Evolutionary conservation across 768 basidiomycete species (phyloP).

Genomic region (Agaricus blazei): DNA sequence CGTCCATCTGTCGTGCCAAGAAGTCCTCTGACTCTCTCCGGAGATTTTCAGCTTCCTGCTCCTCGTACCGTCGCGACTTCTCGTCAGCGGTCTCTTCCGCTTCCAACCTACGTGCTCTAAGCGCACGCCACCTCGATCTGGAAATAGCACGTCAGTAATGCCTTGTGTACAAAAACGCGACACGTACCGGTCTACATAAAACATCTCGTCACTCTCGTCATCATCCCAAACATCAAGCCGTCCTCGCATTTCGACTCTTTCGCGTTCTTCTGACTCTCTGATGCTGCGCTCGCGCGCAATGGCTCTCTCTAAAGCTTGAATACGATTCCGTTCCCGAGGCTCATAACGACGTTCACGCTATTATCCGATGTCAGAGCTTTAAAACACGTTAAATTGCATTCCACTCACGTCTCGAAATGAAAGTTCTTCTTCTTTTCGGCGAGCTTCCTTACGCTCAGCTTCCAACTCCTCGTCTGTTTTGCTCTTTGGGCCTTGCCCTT

Average conservation of each 20-base stretch:
- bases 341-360: conserved; percentile 95
- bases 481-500: conserved; percentile 25
- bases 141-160: background rate
- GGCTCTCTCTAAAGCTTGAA: conserved; percentile 70
- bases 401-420: conserved; percentile 80
- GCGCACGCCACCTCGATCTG: conserved; percentile 82
- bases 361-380: conserved; percentile 7
- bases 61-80: conserved; percentile 77
- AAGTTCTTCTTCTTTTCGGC: conserved; percentile 74
- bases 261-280: conserved; percentile 75
- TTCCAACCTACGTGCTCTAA: conserved; percentile 63
- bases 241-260: conserved; percentile 73
- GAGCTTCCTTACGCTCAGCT: conserved; percentile 68
- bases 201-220: conserved; percentile 88
- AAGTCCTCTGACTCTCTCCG: conserved; percentile 91
- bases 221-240: conserved; percentile 88
- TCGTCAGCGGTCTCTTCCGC: conserved; percentile 83
- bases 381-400: background rate
- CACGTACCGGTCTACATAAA: conserved; percentile 84
- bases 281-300: conserved; percentile 68
- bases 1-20: conserved; percentile 90
- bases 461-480: conserved; percentile 92
- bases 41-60: conserved; percentile 81
- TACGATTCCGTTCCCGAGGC: conserved; percentile 78
- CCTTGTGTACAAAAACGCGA: background rate